Conservation (phyloP, 169 alveolate genomes). For the Eimeria falciformis region DNA sequence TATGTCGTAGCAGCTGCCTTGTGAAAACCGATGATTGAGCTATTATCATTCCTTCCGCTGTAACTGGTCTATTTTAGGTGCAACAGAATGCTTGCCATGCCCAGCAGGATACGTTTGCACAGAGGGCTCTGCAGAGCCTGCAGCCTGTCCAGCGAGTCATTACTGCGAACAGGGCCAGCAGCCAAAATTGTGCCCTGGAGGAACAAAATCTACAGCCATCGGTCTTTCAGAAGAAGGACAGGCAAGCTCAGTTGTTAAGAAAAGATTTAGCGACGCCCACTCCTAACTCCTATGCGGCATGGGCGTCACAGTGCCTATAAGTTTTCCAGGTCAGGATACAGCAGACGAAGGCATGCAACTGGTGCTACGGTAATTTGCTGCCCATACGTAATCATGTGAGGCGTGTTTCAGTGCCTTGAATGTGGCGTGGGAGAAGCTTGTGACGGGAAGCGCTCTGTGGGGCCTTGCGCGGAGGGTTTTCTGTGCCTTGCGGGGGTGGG, state of each 20-base stretch:
- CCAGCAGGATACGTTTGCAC: slow-evolving; percentile 74
- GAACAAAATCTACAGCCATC: slow-evolving; percentile 45
- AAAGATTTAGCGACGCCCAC: too few relatives aligned
- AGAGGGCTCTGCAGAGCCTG: slow-evolving; percentile 40
- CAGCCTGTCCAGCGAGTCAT: slow-evolving; percentile 58
- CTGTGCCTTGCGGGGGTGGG: slow-evolving; percentile 67
- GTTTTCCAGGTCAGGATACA: too few relatives aligned
- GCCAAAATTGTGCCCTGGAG: slow-evolving; percentile 55
- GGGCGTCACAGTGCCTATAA: too few relatives aligned
- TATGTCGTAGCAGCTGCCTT: too few relatives aligned
- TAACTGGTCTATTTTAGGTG: not conserved
- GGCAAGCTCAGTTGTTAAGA: too few relatives aligned
- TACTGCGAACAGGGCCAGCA: slow-evolving; percentile 37
- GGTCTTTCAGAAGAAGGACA: slow-evolving; percentile 57
- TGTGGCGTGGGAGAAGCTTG: slow-evolving; percentile 69
- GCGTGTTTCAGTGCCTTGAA: slow-evolving; percentile 56
- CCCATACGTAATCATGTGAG: too few relatives aligned
- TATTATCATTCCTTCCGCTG: too few relatives aligned
- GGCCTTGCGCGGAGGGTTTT: slow-evolving; percentile 53
- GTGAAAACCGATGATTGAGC: too few relatives aligned
- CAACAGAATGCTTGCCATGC: slow-evolving; percentile 63
- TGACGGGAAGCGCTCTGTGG: slow-evolving; percentile 53
- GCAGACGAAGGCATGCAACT: too few relatives aligned
- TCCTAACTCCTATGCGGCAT: too few relatives aligned
- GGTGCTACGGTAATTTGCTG: too few relatives aligned